A percentile compares a stretch with the other conserved stretches of the same genome.
phyloP scores from a whole-genome alignment of 1,284 basidiomycete genomes.

The Peniophora sp. region DNA sequence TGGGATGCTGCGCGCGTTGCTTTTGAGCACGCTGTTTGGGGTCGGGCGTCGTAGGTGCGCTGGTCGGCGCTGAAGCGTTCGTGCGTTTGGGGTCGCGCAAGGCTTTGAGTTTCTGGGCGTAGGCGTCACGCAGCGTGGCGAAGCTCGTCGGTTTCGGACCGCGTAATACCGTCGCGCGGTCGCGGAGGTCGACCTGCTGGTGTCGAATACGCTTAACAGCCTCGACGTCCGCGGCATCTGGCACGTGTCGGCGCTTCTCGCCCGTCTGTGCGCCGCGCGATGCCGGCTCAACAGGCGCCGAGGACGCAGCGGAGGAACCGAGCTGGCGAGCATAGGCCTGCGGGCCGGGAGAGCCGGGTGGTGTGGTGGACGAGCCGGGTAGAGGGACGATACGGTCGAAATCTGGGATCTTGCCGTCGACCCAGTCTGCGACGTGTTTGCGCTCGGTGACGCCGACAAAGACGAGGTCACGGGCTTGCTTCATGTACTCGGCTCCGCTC shows the following conservation, averaged over 20 bases:
- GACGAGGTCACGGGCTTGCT: constrained; percentile 65
- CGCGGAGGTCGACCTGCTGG: constrained; percentile 66
- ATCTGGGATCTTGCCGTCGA: constrained; percentile 58
- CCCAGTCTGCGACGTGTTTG: constrained; percentile 76
- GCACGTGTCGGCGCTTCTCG: constrained; percentile 70
- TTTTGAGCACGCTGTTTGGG: constrained; percentile 52
- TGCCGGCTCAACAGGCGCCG: constrained; percentile 25
- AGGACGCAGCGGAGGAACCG: constrained; percentile 6
- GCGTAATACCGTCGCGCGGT: constrained; percentile 69
- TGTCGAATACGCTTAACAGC: constrained; percentile 76
- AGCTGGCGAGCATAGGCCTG: constrained; percentile 8
- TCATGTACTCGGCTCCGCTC: constrained; percentile 79
- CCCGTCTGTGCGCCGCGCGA: constrained; percentile 36
- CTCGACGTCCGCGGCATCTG: constrained; percentile 72
- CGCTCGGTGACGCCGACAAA: constrained; percentile 86
- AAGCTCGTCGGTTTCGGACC: constrained; percentile 76
- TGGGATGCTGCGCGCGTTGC: constrained; percentile 69
- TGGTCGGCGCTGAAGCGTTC: constrained; percentile 27
- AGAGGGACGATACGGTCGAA: constrained; percentile 53
- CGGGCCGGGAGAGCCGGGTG: constrained; percentile 54
- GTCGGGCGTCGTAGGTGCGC: constrained; percentile 23
- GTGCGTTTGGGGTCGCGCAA: constrained; percentile 55
- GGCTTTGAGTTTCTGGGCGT: constrained; percentile 71
- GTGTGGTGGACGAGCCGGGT: constrained; percentile 43
- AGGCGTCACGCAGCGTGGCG: constrained; percentile 48